These are phyloP conservation scores for Boeremia exigua DNA, from an alignment of 2,329 filamentous ascomycete species.

Conservation along the genomic window DNA sequence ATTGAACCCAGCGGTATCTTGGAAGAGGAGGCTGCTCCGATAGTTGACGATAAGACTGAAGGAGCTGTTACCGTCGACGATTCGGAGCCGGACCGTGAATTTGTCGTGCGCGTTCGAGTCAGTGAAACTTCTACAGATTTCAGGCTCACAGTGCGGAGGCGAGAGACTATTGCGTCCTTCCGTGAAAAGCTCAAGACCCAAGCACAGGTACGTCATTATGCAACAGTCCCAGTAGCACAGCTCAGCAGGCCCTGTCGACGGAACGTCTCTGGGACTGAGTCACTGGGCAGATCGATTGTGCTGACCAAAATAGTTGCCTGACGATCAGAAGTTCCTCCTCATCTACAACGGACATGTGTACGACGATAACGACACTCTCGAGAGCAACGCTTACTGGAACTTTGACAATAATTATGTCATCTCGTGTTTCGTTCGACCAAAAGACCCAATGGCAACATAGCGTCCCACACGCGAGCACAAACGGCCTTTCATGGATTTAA, in stretches of 20 bases:
- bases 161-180: slow-evolving; percentile 9
- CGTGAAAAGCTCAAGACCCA: slow-evolving; percentile 9
- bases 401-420: slow-evolving; percentile 68
- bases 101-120: slow-evolving; percentile 6
- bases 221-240: not conserved
- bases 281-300: not conserved
- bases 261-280: too few relatives aligned
- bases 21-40: slow-evolving; percentile 29
- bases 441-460: not conserved
- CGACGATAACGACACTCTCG: slow-evolving; percentile 69
- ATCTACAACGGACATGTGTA: slow-evolving; percentile 83
- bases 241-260: not conserved
- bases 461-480: not conserved
- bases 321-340: slow-evolving; percentile 68
- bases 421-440: slow-evolving; percentile 3
- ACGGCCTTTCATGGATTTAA: not conserved
- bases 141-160: not conserved
- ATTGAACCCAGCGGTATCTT: slow-evolving; percentile 51
- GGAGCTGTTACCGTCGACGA: slow-evolving; percentile 19
- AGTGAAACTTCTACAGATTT: slow-evolving; percentile 2
- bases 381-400: slow-evolving; percentile 73
- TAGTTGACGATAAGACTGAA: slow-evolving; percentile 15
- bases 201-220: slow-evolving; percentile 8
- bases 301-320: slow-evolving; percentile 55
- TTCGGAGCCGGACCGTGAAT: slow-evolving; percentile 6